Percentiles rank a stretch among this genome's conserved stretches.
Conservation (phyloP, 352 stramenopile genomes). For the Globisporangium middletonii region DNA sequence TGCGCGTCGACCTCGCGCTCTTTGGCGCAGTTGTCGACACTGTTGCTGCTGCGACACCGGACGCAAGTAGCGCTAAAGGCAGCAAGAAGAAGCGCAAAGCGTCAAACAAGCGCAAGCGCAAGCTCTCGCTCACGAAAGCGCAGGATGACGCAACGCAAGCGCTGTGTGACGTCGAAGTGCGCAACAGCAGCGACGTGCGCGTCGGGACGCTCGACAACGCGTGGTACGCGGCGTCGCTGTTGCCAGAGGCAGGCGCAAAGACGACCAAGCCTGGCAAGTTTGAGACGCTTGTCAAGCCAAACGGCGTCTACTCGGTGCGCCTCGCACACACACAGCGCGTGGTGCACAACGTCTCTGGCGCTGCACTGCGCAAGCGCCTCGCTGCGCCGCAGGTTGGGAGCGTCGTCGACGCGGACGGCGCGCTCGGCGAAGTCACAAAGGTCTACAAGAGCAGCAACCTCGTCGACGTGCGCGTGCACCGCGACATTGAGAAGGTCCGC, state of each 20-base stretch:
- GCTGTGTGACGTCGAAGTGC: slow-evolving; percentile 42
- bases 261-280: slow-evolving; percentile 6
- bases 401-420: slow-evolving; percentile 63
- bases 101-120: slow-evolving; percentile 52
- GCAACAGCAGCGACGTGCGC: slow-evolving; percentile 28
- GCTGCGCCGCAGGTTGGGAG: slow-evolving; percentile 53
- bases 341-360: slow-evolving; percentile 38
- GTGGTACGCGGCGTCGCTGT: slow-evolving; percentile 45
- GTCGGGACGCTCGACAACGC: slow-evolving; percentile 37
- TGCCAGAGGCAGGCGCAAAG: not conserved
- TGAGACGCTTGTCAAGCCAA: slow-evolving; percentile 13
- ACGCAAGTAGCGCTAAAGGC: slow-evolving; percentile 1
- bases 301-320: slow-evolving; percentile 30
- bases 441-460: slow-evolving; percentile 23
- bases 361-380: slow-evolving; percentile 30
- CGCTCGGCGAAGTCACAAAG: slow-evolving; percentile 51
- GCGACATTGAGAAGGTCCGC: slow-evolving; percentile 43
- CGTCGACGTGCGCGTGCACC: slow-evolving; percentile 47
- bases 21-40: slow-evolving; percentile 31
- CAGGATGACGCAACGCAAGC: slow-evolving; percentile 9
- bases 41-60: too few relatives aligned
- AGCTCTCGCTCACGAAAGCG: slow-evolving; percentile 19
- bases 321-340: slow-evolving; percentile 30
- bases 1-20: slow-evolving; percentile 37
- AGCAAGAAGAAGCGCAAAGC: slow-evolving; percentile 59